phyloP scores from a whole-genome alignment of 1,284 basidiomycete genomes.

The Pisolithus thermaeus region DNA sequence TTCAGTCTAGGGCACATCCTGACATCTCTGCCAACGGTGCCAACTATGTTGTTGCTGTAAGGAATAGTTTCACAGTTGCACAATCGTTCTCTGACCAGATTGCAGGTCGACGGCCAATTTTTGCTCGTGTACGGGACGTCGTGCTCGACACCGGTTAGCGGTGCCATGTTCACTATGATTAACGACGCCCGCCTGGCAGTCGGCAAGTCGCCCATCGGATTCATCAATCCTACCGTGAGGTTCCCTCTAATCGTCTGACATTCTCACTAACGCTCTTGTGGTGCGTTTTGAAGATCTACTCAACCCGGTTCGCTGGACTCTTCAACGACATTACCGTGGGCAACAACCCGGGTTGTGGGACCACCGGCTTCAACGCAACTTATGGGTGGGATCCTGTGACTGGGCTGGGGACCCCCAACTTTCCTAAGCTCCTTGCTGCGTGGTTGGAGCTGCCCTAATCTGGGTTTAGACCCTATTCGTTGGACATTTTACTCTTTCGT shows the following conservation, averaged over 20 bases:
- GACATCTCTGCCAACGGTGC: conserved; percentile 31
- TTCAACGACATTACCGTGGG: too few relatives aligned
- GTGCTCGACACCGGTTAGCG: conserved; percentile 33
- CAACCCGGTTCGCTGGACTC: too few relatives aligned
- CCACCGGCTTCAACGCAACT: too few relatives aligned
- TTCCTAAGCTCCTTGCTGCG: conserved; percentile 11
- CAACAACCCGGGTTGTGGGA: too few relatives aligned
- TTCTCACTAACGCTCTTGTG: too few relatives aligned
- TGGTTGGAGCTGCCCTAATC: too few relatives aligned
- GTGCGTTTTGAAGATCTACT: too few relatives aligned
- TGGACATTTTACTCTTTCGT: too few relatives aligned
- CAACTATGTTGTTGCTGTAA: conserved; percentile 30
- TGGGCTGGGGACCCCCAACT: conserved; percentile 31
- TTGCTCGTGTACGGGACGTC: conserved; percentile 33
- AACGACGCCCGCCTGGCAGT: conserved; percentile 38
- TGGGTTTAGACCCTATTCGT: too few relatives aligned
- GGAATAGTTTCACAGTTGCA: not conserved
- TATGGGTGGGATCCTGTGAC: conserved; percentile 37
- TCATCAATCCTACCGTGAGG: too few relatives aligned
- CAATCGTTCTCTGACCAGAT: not conserved
- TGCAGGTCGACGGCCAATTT: conserved; percentile 31
- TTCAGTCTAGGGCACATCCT: conserved; percentile 17
- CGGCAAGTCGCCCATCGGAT: conserved; percentile 24
- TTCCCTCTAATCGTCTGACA: too few relatives aligned
- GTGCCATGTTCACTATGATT: conserved; percentile 38